Evolutionary conservation across 2,329 filamentous ascomycete genomes (phyloP).

Genomic region (Aquanectria penicillioides): DNA sequence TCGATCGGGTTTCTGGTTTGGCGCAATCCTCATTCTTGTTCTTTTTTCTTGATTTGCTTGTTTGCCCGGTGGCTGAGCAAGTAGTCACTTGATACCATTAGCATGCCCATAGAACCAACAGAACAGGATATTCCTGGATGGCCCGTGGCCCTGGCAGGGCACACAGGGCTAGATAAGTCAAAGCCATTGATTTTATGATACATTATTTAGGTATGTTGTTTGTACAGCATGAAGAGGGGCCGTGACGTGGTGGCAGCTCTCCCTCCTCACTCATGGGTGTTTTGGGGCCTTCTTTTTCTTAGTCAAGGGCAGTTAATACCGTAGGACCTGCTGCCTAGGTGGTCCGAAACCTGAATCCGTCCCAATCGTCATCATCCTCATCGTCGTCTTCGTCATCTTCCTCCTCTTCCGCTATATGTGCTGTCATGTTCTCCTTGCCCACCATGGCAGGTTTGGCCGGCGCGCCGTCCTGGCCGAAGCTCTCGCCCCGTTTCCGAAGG

Average conservation of each 20-base stretch:
- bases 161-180: not conserved
- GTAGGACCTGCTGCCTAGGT: not conserved
- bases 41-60: not conserved
- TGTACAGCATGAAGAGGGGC: conserved; percentile 31
- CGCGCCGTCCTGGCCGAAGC: conserved; percentile 41
- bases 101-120: not conserved
- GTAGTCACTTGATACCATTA: not conserved
- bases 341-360: conserved; percentile 63
- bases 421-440: conserved; percentile 44
- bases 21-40: no score
- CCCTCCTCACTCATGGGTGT: not conserved
- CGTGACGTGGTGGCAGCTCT: conserved; percentile 8
- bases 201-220: conserved; percentile 39
- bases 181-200: conserved; percentile 35
- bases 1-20: no score
- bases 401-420: conserved; percentile 44
- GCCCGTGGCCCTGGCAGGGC: not conserved
- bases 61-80: conserved; percentile 2
- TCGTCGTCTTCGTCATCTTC: conserved; percentile 60
- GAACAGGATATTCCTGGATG: not conserved
- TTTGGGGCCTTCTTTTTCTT: not conserved
- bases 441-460: conserved; percentile 27
- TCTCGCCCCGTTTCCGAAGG: conserved; percentile 57
- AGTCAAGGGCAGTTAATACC: not conserved
- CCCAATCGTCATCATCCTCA: conserved; percentile 66